Percentiles rank a stretch among this genome's conserved stretches.
These are phyloP conservation scores for Linum usitatissimum DNA, from an alignment of 345 rosid species.

Conservation along the genomic window DNA sequence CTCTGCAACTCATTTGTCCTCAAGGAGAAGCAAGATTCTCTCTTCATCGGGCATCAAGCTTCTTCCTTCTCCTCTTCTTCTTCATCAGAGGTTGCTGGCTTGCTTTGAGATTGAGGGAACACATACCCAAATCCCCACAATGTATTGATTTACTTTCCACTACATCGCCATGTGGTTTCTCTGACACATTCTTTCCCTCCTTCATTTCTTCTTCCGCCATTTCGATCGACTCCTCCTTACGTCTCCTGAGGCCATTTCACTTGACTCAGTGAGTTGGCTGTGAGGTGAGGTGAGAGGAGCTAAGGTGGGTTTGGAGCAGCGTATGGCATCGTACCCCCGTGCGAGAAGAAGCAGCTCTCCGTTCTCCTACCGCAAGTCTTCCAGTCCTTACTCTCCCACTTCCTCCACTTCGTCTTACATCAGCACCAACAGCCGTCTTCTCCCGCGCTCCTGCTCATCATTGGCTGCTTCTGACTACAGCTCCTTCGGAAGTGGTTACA, in stretches of 20 bases:
- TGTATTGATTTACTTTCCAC: conserved; percentile 39
- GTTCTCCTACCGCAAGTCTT: conserved; percentile 59
- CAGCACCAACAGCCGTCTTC: conserved; percentile 31
- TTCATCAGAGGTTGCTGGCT: conserved; percentile 11
- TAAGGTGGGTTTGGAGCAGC: not conserved
- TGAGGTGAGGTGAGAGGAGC: not conserved
- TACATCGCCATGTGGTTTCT: conserved; percentile 67
- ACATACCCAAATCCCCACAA: conserved; percentile 9
- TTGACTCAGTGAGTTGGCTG: conserved; percentile 9
- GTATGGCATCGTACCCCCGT: conserved; percentile 75
- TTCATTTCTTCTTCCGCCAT: conserved; percentile 10
- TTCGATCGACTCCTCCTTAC: conserved; percentile 1
- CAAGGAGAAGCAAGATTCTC: conserved; percentile 56
- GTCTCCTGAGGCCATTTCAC: conserved; percentile 6
- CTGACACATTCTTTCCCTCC: conserved; percentile 43
- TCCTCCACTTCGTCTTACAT: conserved; percentile 64
- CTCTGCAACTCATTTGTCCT: conserved; percentile 48
- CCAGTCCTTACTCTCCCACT: conserved; percentile 66
- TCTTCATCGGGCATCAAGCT: conserved; percentile 9
- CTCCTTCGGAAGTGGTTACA: conserved; percentile 11
- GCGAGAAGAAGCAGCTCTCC: conserved; percentile 89
- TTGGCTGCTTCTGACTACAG: conserved; percentile 45
- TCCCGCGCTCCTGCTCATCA: conserved; percentile 72
- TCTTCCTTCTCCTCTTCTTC: not conserved
- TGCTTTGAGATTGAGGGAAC: conserved; percentile 5